A percentile compares a stretch with the other conserved stretches of the same genome.
Conservation (phyloP, 768 basidiomycete species). For the Mycena crocata region DNA sequence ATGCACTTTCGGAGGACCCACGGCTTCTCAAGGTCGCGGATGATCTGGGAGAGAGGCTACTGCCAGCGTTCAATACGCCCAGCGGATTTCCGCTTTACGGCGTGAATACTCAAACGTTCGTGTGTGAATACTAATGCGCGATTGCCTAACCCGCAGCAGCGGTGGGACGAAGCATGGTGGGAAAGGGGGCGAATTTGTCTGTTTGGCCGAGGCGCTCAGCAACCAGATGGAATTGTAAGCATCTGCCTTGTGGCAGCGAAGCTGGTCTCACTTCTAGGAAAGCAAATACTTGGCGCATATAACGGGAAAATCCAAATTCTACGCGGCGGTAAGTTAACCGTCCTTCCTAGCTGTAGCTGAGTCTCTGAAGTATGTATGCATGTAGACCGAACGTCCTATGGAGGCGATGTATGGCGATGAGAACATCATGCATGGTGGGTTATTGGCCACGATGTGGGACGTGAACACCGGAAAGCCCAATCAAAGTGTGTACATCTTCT, state of each 20-base stretch:
- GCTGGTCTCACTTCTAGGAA: neutral
- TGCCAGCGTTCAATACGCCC: slow-evolving; percentile 67
- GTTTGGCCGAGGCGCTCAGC: slow-evolving; percentile 57
- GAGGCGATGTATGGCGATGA: slow-evolving; percentile 39
- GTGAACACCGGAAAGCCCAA: slow-evolving; percentile 13
- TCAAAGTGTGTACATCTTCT: slow-evolving; percentile 13
- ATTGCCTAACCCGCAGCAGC: no score
- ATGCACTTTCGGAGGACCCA: slow-evolving; percentile 37
- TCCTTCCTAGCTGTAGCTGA: no score
- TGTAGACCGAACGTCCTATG: slow-evolving; percentile 42
- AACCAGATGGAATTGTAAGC: slow-evolving; percentile 57
- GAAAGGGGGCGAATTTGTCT: neutral
- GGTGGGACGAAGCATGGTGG: slow-evolving; percentile 6
- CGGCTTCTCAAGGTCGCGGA: slow-evolving; percentile 63
- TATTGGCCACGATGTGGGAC: slow-evolving; percentile 29
- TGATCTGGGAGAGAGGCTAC: slow-evolving; percentile 66
- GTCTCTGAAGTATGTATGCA: neutral
- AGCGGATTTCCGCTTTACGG: slow-evolving; percentile 68
- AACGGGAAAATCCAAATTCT: slow-evolving; percentile 56
- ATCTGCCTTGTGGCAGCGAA: neutral
- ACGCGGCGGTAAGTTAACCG: slow-evolving; percentile 35
- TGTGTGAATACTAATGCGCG: no score
- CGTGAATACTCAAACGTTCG: slow-evolving; percentile 62
- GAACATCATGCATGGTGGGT: slow-evolving; percentile 33
- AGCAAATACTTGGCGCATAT: slow-evolving; percentile 63